Conservation (phyloP, 176 grass and related monocot species). For the Aegilops sharonensis region DNA sequence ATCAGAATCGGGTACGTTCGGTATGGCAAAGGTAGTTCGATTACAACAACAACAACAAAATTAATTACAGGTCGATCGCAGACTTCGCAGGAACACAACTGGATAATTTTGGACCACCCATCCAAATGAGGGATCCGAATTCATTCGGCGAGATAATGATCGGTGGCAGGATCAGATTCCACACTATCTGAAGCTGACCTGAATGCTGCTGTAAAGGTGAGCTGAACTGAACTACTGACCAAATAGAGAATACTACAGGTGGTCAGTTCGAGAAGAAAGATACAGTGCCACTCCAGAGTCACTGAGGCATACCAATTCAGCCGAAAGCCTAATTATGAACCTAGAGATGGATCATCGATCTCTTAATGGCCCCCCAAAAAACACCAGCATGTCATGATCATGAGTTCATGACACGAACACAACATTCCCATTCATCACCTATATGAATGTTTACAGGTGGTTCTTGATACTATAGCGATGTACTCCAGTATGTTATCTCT, state of each 20-base stretch:
- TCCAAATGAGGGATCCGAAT: slow-evolving; percentile 5
- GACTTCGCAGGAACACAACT: not conserved
- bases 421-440: slow-evolving; percentile 28
- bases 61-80: not conserved
- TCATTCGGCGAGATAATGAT: slow-evolving; percentile 16
- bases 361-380: not conserved
- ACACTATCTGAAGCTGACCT: slow-evolving; percentile 16
- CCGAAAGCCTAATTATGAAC: not conserved
- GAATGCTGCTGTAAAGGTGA: slow-evolving; percentile 1
- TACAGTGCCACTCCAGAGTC: not conserved
- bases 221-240: not conserved
- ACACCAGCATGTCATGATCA: not conserved
- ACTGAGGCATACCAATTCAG: not conserved
- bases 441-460: slow-evolving; percentile 52
- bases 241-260: not conserved
- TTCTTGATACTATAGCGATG: slow-evolving; percentile 29
- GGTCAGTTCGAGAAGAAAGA: not conserved
- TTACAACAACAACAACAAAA: not conserved
- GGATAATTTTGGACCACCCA: slow-evolving; percentile 8
- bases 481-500: slow-evolving; percentile 11
- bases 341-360: slow-evolving; percentile 31
- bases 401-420: not conserved
- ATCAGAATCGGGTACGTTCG: not conserved
- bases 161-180: slow-evolving; percentile 31
- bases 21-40: not conserved